phyloP scores from a whole-genome alignment of 192 early-diverging fungal genomes.

The Backusella mclennaniae region DNA sequence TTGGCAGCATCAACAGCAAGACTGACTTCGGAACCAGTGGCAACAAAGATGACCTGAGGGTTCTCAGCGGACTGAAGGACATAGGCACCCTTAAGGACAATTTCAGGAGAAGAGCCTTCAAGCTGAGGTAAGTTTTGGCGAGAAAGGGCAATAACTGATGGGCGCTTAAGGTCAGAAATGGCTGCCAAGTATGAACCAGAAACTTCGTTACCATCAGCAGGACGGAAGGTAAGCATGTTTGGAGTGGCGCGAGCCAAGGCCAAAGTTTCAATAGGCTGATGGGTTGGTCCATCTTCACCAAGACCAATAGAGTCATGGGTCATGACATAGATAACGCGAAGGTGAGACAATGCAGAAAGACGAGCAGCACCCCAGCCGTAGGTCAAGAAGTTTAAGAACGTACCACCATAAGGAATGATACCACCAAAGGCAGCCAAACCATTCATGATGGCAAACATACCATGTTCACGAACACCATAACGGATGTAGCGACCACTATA shows the following conservation, averaged over 20 bases:
- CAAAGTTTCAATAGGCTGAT: slow-evolving; percentile 97
- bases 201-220: slow-evolving; percentile 93
- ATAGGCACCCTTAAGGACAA: slow-evolving; percentile 83
- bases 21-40: slow-evolving; percentile 90
- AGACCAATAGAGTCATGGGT: slow-evolving; percentile 99
- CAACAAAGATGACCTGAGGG: slow-evolving; percentile 68
- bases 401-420: slow-evolving; percentile 81
- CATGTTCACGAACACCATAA: slow-evolving; percentile 97
- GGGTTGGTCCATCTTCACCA: slow-evolving; percentile 98
- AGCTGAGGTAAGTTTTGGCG: slow-evolving; percentile 96
- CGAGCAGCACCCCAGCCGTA: slow-evolving; percentile 84
- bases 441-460: slow-evolving; percentile 92
- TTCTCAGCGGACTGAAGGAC: slow-evolving; percentile 63
- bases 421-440: slow-evolving; percentile 85
- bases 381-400: slow-evolving; percentile 91
- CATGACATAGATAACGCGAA: slow-evolving; percentile 94
- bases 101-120: slow-evolving; percentile 76
- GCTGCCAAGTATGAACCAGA: slow-evolving; percentile 87
- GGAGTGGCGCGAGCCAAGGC: slow-evolving; percentile 87
- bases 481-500: slow-evolving; percentile 88
- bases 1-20: slow-evolving; percentile 85
- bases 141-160: slow-evolving; percentile 82
- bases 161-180: slow-evolving; percentile 61
- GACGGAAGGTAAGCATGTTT: slow-evolving; percentile 83
- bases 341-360: slow-evolving; percentile 81